Percentiles rank a stretch among this genome's conserved stretches.
These are phyloP conservation scores for Ottelia alismoides DNA, from an alignment of 106 monocot species.

Conservation along the genomic window DNA sequence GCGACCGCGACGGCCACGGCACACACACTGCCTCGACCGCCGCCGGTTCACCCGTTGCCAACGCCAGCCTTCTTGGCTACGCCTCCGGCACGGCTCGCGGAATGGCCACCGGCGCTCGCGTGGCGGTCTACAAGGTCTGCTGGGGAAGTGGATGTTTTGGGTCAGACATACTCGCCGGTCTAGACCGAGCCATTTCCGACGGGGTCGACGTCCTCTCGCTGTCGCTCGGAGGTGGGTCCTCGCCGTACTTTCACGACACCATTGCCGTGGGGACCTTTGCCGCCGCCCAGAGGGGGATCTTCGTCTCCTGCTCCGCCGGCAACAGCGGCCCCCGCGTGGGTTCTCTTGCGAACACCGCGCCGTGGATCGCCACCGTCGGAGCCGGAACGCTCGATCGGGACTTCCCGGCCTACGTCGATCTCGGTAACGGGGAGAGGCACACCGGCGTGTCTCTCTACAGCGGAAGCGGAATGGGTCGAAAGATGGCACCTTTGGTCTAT, in stretches of 20 bases:
- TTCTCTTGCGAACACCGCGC: constrained; percentile 64
- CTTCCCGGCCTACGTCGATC: constrained; percentile 65
- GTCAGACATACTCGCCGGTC: constrained; percentile 61
- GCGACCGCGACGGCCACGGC: constrained; percentile 82
- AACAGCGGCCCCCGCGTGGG: constrained; percentile 52
- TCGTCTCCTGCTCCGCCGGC: constrained; percentile 75
- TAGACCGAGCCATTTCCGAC: constrained; percentile 63
- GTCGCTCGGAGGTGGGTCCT: constrained; percentile 51
- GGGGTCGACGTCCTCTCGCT: constrained; percentile 84
- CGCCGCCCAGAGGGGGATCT: constrained; percentile 40
- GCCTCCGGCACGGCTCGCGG: constrained; percentile 58
- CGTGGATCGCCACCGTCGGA: constrained; percentile 91
- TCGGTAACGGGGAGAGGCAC: constrained; percentile 39
- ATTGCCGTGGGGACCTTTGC: constrained; percentile 68
- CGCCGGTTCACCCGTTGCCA: constrained; percentile 39
- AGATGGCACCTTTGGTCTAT: constrained; percentile 38
- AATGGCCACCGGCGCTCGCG: constrained; percentile 58
- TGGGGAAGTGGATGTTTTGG: constrained; percentile 67
- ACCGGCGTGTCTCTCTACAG: constrained; percentile 69
- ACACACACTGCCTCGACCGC: constrained; percentile 84
- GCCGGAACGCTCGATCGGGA: constrained; percentile 71
- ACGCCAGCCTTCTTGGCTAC: constrained; percentile 37
- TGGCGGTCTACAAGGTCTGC: constrained; percentile 90
- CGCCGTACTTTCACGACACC: constrained; percentile 53
- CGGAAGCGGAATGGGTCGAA: constrained; percentile 12